Evolutionary conservation across 148 eudicot genomes (phyloP).

Genomic region (Heliamphora exappendiculata): DNA sequence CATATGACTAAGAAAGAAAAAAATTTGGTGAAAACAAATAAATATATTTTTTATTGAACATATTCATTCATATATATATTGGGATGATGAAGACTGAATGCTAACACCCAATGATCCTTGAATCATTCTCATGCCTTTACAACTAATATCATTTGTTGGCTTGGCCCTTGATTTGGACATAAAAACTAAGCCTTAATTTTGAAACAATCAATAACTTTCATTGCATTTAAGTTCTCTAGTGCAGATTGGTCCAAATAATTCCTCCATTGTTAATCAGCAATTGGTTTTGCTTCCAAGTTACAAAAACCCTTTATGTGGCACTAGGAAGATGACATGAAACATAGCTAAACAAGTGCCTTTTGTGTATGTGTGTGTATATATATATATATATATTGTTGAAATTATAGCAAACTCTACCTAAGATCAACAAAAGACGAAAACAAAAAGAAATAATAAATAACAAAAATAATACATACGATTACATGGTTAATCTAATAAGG

Average conservation of each 20-base stretch:
- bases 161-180: not conserved
- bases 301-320: not conserved
- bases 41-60: no score
- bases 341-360: not conserved
- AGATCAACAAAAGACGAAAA: no score
- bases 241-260: not conserved
- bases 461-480: no score
- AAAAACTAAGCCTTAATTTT: not conserved
- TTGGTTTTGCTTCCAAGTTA: not conserved
- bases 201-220: not conserved
- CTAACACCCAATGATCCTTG: not conserved
- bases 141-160: not conserved
- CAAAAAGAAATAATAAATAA: no score
- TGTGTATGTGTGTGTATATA: no score
- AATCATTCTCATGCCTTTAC: slow-evolving; percentile 1
- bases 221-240: not conserved
- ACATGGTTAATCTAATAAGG: no score
- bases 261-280: not conserved
- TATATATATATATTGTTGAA: no score
- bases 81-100: not conserved
- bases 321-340: not conserved
- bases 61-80: not conserved
- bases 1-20: no score
- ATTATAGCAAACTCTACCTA: no score
- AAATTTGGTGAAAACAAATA: no score